These are phyloP conservation scores for Aspergillus ibericus DNA, from an alignment of 2,329 filamentous ascomycete species.

Conservation along the genomic window DNA sequence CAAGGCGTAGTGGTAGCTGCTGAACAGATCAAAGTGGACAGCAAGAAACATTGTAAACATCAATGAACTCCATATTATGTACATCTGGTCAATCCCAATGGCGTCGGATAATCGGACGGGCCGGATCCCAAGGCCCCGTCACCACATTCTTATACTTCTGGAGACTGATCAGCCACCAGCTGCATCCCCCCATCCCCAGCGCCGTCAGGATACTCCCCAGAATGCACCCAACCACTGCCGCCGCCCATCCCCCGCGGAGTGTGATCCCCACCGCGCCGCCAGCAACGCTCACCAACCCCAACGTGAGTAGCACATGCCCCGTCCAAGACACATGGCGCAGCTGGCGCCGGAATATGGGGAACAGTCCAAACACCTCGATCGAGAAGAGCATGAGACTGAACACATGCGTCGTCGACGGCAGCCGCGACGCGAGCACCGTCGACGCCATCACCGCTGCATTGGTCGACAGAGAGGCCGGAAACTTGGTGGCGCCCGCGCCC, in stretches of 20 bases:
- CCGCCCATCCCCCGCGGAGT: slow-evolving; percentile 54
- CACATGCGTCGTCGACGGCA: slow-evolving; percentile 88
- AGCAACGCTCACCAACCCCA: slow-evolving; percentile 73
- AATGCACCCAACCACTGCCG: slow-evolving; percentile 69
- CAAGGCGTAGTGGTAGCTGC: too few relatives aligned
- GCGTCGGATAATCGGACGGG: slow-evolving; percentile 62
- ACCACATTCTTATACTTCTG: slow-evolving; percentile 99
- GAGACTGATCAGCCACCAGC: slow-evolving; percentile 95
- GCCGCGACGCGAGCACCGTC: slow-evolving; percentile 84
- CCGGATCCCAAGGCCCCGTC: slow-evolving; percentile 95
- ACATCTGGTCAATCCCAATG: slow-evolving; percentile 38
- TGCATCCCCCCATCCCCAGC: slow-evolving; percentile 85
- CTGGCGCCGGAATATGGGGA: slow-evolving; percentile 94
- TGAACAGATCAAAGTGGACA: too few relatives aligned
- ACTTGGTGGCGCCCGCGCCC: slow-evolving; percentile 46
- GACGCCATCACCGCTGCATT: slow-evolving; percentile 97
- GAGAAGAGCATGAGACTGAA: slow-evolving; percentile 94
- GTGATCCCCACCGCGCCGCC: slow-evolving; percentile 72
- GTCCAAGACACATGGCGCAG: slow-evolving; percentile 77
- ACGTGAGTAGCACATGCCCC: slow-evolving; percentile 75
- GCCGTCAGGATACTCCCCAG: slow-evolving; percentile 73
- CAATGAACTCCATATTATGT: not conserved
- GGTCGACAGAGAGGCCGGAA: slow-evolving; percentile 72
- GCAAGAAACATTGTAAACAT: too few relatives aligned
- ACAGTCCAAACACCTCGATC: slow-evolving; percentile 95